phyloP scores from a whole-genome alignment of 2,329 filamentous ascomycete species.

The Trichophyton mentagrophytes region DNA sequence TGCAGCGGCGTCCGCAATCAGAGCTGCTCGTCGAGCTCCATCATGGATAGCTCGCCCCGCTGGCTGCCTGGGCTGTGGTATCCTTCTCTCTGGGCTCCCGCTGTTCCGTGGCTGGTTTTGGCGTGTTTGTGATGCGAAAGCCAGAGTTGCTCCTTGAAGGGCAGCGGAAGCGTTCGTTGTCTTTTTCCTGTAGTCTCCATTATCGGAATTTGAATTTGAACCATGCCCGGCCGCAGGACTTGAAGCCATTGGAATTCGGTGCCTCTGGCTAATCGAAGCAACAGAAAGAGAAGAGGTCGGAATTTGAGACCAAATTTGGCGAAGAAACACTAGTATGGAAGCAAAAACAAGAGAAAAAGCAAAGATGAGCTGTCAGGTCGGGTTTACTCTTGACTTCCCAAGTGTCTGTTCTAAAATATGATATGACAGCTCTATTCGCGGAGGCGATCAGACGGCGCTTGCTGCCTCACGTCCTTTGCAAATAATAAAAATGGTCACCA shows the following conservation, averaged over 20 bases:
- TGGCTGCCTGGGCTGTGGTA: constrained; percentile 11
- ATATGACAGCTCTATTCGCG: neutral
- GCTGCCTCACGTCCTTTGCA: neutral
- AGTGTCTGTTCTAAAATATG: neutral
- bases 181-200: neutral
- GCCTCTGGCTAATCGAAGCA: neutral
- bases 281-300: neutral
- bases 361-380: neutral
- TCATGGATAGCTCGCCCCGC: constrained; percentile 11
- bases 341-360: neutral
- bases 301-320: neutral
- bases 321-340: neutral
- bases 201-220: constrained; percentile 1
- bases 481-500: neutral
- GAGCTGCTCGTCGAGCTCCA: constrained; percentile 14
- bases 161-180: constrained; percentile 15
- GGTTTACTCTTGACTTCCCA: neutral
- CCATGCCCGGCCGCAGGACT: neutral
- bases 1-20: constrained; percentile 9
- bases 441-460: neutral
- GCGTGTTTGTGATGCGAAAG: constrained; percentile 19
- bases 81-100: neutral
- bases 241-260: neutral
- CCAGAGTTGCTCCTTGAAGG: constrained; percentile 27
- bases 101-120: neutral